phyloP scores from a whole-genome alignment of 2,329 filamentous ascomycete species.

The Fusarium goolgardi region DNA sequence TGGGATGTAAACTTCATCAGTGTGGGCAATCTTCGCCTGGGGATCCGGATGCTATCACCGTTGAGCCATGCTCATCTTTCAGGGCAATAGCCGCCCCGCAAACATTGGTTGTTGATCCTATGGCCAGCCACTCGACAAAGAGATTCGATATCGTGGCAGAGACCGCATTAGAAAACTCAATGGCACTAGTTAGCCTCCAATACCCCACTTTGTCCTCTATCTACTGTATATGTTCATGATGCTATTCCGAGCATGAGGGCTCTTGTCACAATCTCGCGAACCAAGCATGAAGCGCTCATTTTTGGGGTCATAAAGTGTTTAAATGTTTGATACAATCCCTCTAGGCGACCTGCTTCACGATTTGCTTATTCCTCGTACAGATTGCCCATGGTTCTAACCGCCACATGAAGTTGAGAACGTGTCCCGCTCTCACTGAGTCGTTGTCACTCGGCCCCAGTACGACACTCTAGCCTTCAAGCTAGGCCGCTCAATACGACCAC shows the following conservation, averaged over 20 bases:
- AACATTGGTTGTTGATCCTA: constrained; percentile 3
- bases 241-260: constrained; percentile 17
- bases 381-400: constrained; percentile 42
- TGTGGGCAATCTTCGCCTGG: constrained; percentile 35
- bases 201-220: background rate
- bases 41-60: constrained; percentile 22
- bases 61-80: constrained; percentile 12
- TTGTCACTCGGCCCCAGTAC: constrained; percentile 40
- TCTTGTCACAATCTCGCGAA: background rate
- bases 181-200: background rate
- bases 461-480: constrained; percentile 38
- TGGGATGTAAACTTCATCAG: constrained; percentile 36
- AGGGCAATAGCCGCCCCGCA: background rate
- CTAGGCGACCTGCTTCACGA: constrained; percentile 34
- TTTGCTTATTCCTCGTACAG: constrained; percentile 18
- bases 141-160: constrained; percentile 6
- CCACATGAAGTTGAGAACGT: constrained; percentile 48
- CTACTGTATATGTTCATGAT: constrained; percentile 13
- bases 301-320: constrained; percentile 7
- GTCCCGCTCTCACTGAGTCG: constrained; percentile 49
- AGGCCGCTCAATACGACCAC: constrained; percentile 43
- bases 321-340: constrained; percentile 16
- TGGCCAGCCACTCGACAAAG: constrained; percentile 3
- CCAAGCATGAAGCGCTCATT: constrained; percentile 1
- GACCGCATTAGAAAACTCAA: constrained; percentile 13